phyloP scores from a whole-genome alignment of 176 grass and related monocot genomes.

The Hyparrhenia diplandra region DNA sequence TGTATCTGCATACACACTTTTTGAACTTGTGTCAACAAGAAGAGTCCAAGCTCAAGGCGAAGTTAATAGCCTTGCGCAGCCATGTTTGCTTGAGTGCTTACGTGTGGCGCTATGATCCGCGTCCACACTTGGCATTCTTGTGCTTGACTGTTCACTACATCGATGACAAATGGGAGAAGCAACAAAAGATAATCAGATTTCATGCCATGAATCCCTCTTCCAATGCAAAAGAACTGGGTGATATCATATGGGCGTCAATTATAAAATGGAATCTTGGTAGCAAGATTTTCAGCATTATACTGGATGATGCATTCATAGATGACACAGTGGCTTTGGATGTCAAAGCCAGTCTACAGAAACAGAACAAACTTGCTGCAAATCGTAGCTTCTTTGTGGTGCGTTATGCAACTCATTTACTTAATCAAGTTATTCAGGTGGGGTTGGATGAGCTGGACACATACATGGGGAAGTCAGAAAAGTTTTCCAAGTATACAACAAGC shows the following conservation, averaged over 20 bases:
- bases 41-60: slow-evolving; percentile 30
- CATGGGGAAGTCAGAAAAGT: slow-evolving; percentile 10
- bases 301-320: slow-evolving; percentile 23
- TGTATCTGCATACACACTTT: neutral
- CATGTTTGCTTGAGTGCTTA: slow-evolving; percentile 20
- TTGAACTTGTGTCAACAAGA: slow-evolving; percentile 1
- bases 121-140: neutral
- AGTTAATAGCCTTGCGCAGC: slow-evolving; percentile 19
- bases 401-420: slow-evolving; percentile 29
- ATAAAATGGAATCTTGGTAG: neutral
- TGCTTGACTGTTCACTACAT: slow-evolving; percentile 34
- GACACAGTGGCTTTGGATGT: slow-evolving; percentile 17
- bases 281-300: slow-evolving; percentile 28
- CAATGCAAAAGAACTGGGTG: slow-evolving; percentile 6
- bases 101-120: slow-evolving; percentile 25
- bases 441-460: slow-evolving; percentile 25
- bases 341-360: neutral
- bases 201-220: neutral
- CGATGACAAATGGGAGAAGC: slow-evolving; percentile 14
- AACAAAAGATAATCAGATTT: slow-evolving; percentile 12
- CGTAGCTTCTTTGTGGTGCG: slow-evolving; percentile 26
- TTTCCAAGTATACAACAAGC: neutral
- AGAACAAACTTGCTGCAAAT: neutral
- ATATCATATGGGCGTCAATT: slow-evolving; percentile 14
- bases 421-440: slow-evolving; percentile 23